phyloP scores from a whole-genome alignment of 371 early-diverging fungal genomes.

The Mortierella sp. region DNA sequence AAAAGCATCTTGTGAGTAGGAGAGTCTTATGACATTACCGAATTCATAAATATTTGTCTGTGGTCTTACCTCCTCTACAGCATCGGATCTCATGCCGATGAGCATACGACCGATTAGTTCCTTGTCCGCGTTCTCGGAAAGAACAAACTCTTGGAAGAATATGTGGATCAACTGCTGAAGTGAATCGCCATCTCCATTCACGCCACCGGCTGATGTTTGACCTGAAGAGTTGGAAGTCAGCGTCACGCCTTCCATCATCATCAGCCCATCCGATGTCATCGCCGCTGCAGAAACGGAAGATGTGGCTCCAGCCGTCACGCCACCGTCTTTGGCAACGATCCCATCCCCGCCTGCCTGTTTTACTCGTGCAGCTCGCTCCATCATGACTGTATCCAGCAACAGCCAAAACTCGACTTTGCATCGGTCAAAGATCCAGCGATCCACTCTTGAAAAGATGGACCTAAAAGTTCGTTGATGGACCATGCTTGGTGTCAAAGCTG shows the following conservation, averaged over 20 bases:
- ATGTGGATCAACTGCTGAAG: constrained; percentile 67
- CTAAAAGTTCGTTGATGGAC: constrained; percentile 59
- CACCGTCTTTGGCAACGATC: background rate
- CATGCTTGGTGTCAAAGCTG: constrained; percentile 29
- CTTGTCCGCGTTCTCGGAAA: constrained; percentile 58
- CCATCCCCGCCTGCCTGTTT: constrained; percentile 14
- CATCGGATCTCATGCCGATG: constrained; percentile 45
- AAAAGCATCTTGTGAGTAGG: background rate
- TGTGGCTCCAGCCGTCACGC: background rate
- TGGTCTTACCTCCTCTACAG: constrained; percentile 43
- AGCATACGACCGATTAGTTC: constrained; percentile 55
- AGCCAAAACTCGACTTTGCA: constrained; percentile 72
- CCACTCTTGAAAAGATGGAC: constrained; percentile 65
- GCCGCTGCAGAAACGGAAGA: constrained; percentile 3
- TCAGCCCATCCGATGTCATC: constrained; percentile 11
- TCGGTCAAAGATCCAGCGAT: constrained; percentile 73
- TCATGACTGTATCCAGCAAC: constrained; percentile 66
- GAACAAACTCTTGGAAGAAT: constrained; percentile 67
- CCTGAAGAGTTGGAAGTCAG: constrained; percentile 11
- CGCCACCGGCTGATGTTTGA: background rate
- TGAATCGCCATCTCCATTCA: constrained; percentile 36
- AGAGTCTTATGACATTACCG: background rate
- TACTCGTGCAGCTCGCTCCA: constrained; percentile 38
- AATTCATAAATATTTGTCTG: background rate
- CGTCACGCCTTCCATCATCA: constrained; percentile 54